Conservation (phyloP, 768 basidiomycete species). For the Leccinum subtestaceum region DNA sequence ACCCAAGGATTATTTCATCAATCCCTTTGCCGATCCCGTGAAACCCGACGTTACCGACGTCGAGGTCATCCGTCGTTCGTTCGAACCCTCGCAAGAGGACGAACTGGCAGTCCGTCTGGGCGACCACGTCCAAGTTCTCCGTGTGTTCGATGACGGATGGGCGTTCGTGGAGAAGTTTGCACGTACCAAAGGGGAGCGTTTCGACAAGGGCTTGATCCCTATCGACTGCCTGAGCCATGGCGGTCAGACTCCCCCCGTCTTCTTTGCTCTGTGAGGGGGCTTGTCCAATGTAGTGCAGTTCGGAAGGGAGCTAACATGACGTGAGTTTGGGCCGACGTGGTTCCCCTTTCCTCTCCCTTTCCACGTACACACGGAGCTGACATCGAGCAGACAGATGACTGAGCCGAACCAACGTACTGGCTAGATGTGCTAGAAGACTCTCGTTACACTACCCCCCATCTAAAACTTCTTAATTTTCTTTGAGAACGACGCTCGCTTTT, state of each 20-base stretch:
- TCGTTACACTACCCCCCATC: background rate
- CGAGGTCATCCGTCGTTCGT: constrained; percentile 55
- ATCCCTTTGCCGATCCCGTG: constrained; percentile 37
- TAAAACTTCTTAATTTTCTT: background rate
- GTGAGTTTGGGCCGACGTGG: constrained; percentile 3
- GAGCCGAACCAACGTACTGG: background rate
- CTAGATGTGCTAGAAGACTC: background rate
- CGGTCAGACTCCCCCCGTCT: constrained; percentile 45
- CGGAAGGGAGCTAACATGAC: background rate
- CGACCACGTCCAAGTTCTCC: constrained; percentile 52
- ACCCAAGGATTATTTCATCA: constrained; percentile 14
- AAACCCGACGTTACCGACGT: constrained; percentile 36
- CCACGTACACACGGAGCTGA: background rate
- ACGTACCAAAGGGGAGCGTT: background rate
- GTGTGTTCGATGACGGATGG: constrained; percentile 72
- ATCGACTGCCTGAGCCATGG: constrained; percentile 61
- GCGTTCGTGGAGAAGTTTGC: constrained; percentile 51
- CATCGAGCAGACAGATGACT: background rate
- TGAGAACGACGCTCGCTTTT: background rate
- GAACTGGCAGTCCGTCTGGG: constrained; percentile 53
- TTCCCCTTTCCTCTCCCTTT: background rate
- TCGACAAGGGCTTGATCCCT: constrained; percentile 55
- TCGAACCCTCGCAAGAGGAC: constrained; percentile 53
- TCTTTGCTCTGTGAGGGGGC: constrained; percentile 34
- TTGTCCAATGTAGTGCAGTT: background rate